Conservation (phyloP, 2,329 filamentous ascomycete genomes). For the Aaosphaeria arxii region DNA sequence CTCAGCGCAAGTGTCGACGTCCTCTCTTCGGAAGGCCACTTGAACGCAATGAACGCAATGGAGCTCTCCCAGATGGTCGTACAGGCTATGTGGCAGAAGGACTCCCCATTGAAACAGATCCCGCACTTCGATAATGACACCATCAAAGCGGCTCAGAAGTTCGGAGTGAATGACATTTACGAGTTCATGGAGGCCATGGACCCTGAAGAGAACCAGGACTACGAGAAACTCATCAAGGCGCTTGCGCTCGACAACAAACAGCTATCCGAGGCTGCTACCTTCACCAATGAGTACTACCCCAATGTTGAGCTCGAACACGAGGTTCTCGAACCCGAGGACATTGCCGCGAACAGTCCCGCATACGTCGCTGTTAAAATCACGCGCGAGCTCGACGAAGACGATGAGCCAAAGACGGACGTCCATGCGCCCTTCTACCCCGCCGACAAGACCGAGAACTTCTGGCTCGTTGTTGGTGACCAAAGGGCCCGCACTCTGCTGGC, state of each 20-base stretch:
- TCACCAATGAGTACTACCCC: conserved; percentile 95
- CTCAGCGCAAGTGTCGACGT: conserved; percentile 93
- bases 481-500: conserved; percentile 81
- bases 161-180: conserved; percentile 86
- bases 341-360: conserved; percentile 76
- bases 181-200: conserved; percentile 99
- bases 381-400: conserved; percentile 72
- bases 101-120: conserved; percentile 95
- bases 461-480: conserved; percentile 94
- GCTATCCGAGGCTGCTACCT: conserved; percentile 82
- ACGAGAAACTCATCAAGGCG: conserved; percentile 71
- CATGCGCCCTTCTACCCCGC: conserved; percentile 92
- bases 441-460: conserved; percentile 97
- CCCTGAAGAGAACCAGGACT: conserved; percentile 83
- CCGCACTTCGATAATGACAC: conserved; percentile 86
- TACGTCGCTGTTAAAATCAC: conserved; percentile 82
- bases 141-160: conserved; percentile 77
- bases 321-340: conserved; percentile 74
- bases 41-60: conserved; percentile 98
- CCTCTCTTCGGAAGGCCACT: conserved; percentile 87
- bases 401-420: conserved; percentile 75
- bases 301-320: conserved; percentile 90
- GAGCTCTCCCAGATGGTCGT: conserved; percentile 99
- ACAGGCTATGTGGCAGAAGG: conserved; percentile 98
- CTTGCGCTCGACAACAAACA: conserved; percentile 79